These are phyloP conservation scores for Globisporangium cederbergense DNA, from an alignment of 352 stramenopile genomes.

Conservation along the genomic window DNA sequence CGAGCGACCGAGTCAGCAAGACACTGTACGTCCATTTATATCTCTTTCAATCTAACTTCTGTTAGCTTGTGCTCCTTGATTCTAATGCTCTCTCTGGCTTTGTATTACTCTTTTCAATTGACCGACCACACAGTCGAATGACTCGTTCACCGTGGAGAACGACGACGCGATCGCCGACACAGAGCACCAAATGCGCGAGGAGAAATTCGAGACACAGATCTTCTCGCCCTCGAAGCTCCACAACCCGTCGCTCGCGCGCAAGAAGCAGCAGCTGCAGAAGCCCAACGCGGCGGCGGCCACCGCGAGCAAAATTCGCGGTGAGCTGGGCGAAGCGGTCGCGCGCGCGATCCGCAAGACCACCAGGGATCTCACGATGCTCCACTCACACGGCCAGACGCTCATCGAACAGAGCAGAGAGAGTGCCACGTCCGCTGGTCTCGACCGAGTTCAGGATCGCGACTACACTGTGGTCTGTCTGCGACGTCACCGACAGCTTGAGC, in stretches of 20 bases:
- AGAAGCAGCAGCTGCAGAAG: conserved; percentile 19
- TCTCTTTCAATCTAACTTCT: neutral
- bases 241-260: conserved; percentile 5
- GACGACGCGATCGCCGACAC: conserved; percentile 59
- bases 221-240: conserved; percentile 51
- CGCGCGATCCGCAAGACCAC: conserved; percentile 49
- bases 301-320: conserved; percentile 44
- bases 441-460: conserved; percentile 41
- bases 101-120: neutral
- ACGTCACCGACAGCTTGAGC: neutral
- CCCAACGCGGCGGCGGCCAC: conserved; percentile 19
- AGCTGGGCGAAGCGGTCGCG: conserved; percentile 51
- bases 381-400: conserved; percentile 50
- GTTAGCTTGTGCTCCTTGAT: too few relatives aligned
- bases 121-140: neutral
- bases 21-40: neutral
- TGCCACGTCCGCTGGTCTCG: conserved; percentile 21
- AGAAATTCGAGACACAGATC: conserved; percentile 48
- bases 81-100: neutral
- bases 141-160: conserved; percentile 8
- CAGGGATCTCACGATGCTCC: conserved; percentile 57
- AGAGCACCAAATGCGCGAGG: conserved; percentile 49
- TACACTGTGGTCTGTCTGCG: conserved; percentile 34
- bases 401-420: conserved; percentile 26
- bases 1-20: neutral